A percentile compares a stretch with the other conserved stretches of the same genome.
These are phyloP conservation scores for Suillus ampliporus DNA, from an alignment of 768 basidiomycete genomes.

Conservation along the genomic window DNA sequence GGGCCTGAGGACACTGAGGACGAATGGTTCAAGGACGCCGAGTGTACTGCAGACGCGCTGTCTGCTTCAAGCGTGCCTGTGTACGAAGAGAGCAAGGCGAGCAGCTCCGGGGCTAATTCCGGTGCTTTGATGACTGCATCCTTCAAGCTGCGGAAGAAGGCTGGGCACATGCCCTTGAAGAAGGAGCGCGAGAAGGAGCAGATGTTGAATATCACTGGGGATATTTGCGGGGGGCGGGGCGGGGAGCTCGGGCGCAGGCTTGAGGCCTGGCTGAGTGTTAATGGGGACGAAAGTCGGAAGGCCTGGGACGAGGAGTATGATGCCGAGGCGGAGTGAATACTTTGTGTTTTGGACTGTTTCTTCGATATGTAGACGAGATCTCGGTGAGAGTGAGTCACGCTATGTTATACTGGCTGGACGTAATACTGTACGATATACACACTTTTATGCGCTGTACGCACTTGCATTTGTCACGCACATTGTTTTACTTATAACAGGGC, in stretches of 20 bases:
- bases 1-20: constrained; percentile 74
- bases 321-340: constrained; percentile 20
- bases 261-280: constrained; percentile 72
- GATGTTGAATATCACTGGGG: constrained; percentile 72
- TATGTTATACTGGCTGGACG: background rate
- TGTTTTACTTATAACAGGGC: background rate
- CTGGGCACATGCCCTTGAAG: constrained; percentile 56
- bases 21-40: constrained; percentile 65
- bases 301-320: constrained; percentile 33
- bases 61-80: constrained; percentile 8
- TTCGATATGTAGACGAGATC: background rate
- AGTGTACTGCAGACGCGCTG: constrained; percentile 21
- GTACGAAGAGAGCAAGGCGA: constrained; percentile 5
- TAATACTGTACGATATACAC: constrained; percentile 4
- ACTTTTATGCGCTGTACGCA: background rate
- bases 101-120: constrained; percentile 17
- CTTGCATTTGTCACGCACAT: constrained; percentile 2
- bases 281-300: constrained; percentile 27
- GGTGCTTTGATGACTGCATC: constrained; percentile 30
- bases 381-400: background rate
- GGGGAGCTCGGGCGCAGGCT: constrained; percentile 77
- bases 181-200: constrained; percentile 72
- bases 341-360: background rate
- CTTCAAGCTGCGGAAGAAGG: constrained; percentile 41
- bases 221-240: constrained; percentile 79